Percentiles rank a stretch among this genome's conserved stretches.
These are phyloP conservation scores for Talaromyces thailandensis DNA, from an alignment of 495 filamentous ascomycete species.

Conservation along the genomic window DNA sequence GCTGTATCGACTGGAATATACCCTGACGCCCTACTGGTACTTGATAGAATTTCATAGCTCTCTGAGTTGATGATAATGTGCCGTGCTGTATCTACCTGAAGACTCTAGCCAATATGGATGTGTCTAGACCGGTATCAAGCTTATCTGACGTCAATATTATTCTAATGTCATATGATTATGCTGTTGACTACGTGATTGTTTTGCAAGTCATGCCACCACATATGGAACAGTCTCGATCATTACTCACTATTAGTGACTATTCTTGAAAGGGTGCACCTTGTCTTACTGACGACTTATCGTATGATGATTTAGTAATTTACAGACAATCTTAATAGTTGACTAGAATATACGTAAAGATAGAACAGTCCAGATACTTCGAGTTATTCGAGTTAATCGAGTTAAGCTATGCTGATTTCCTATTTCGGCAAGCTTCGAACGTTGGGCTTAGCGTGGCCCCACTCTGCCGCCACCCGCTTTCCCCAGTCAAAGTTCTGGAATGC, in stretches of 20 bases:
- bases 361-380: not conserved
- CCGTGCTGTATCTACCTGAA: not conserved
- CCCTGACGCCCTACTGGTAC: not conserved
- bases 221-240: not conserved
- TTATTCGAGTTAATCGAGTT: too few relatives aligned
- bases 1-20: not conserved
- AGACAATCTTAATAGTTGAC: not conserved
- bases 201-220: not conserved
- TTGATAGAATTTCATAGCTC: not conserved
- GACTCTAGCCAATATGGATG: not conserved
- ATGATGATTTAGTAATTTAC: not conserved
- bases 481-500: constrained; percentile 21
- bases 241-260: not conserved
- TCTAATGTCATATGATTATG: not conserved
- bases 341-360: not conserved
- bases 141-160: not conserved
- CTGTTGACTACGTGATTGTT: not conserved
- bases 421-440: not conserved
- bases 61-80: not conserved
- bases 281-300: not conserved
- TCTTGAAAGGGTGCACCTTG: not conserved
- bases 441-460: not conserved
- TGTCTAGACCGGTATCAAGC: not conserved
- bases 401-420: not conserved
- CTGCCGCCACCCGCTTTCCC: constrained; percentile 15